Evolutionary conservation across 768 basidiomycete genomes (phyloP).

Genomic region (Phanerodontia chrysosporium): DNA sequence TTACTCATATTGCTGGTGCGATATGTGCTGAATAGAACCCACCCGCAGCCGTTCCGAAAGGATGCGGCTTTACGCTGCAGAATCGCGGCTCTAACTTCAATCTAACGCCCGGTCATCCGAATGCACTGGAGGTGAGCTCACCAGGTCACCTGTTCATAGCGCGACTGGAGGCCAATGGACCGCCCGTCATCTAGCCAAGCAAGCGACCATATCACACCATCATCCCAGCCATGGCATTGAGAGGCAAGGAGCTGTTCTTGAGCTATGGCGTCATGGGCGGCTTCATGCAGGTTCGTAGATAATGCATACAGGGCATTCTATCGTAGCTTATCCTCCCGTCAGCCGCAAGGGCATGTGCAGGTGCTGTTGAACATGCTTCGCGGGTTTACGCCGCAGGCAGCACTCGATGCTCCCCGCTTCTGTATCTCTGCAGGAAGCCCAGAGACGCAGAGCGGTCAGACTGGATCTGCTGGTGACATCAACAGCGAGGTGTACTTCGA

Average conservation of each 20-base stretch:
- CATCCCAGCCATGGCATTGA: constrained; percentile 83
- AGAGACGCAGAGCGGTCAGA: constrained; percentile 44
- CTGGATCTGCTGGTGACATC: constrained; percentile 53
- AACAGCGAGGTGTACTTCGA: constrained; percentile 90
- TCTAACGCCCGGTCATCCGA: constrained; percentile 78
- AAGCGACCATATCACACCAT: constrained; percentile 94
- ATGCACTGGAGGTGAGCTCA: constrained; percentile 60
- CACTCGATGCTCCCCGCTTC: constrained; percentile 92
- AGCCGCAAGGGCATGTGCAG: constrained; percentile 97
- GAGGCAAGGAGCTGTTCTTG: constrained; percentile 78
- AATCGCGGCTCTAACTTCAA: constrained; percentile 88
- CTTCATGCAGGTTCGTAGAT: constrained; percentile 77
- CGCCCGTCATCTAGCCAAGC: constrained; percentile 59
- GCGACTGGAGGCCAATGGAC: too few species aligned
- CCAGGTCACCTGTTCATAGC: not conserved
- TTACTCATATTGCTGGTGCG: not conserved
- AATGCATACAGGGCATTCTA: too few species aligned
- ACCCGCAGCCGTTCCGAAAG: constrained; percentile 71
- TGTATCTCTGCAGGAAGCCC: constrained; percentile 88
- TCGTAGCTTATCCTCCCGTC: not conserved
- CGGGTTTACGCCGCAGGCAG: constrained; percentile 83
- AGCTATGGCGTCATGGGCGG: constrained; percentile 92
- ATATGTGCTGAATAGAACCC: constrained; percentile 16
- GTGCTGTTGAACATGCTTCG: constrained; percentile 87
- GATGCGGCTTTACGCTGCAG: constrained; percentile 95